Base-by-base conservation (phyloP, 148 eudicot genomes). In the Camellia sinensis region DNA sequence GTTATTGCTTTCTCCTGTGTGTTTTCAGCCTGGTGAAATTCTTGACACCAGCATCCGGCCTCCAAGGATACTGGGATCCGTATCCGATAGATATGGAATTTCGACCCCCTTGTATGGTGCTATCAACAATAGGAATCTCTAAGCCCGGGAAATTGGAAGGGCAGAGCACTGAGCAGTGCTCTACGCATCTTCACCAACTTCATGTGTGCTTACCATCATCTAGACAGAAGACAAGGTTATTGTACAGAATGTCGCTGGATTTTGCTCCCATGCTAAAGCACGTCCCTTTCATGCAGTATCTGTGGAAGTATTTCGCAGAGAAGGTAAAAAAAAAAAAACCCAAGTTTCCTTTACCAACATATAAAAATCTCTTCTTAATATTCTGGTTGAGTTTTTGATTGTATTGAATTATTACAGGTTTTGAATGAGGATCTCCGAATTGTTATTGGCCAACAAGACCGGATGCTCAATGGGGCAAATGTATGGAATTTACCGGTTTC, bases 81-180 rank as follows among this genome's bases (percentile, higher is more conserved):
- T 95, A 93, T 83, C 99, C 97, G 19, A 95, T 95, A 41, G 99
- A 95, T 66, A 95, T 93, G 99, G 99, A 93, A 86, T 93, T 95
- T 75, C 81, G 89, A 71, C 99, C 99, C 48, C 98, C 99, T 65
- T 95, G 99, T 83, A 95, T 93, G 88, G 99, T 95, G 54, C 86
- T 93, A 45, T 95, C 99, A n/a, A 95, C 99, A 6, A 95, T 93
- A 68, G 99, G 99, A 48, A 93, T 95, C 45, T 95, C 99, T 17
- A 95, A 95, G 85, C 99, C 99, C 5, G 97, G 99, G 52, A 93
- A 95, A 82, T 81, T 95, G 77, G 95, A 93, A 83, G 99, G 99
- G 17, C 92, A 93, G 80, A 93, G 86, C 78, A 84, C 99, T 15
- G 82, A 85, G 81, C 95, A 95, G 69, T 93, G 99, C 64, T 77